Evolutionary conservation across 306 rosid species (phyloP).

Genomic region (Quercus dentata): DNA sequence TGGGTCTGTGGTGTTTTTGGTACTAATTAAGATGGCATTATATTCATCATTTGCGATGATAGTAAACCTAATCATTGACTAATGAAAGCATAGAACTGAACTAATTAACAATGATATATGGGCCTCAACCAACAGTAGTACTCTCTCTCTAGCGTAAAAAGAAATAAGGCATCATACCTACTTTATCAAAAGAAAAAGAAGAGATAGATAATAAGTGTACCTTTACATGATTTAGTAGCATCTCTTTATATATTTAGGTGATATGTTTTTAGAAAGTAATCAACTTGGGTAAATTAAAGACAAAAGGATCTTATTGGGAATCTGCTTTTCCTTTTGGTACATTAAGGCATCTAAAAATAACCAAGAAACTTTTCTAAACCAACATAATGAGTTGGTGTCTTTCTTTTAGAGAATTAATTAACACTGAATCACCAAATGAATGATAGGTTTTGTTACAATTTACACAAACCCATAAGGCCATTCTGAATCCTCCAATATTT

Average conservation of each 20-base stretch:
- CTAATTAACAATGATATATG: not conserved
- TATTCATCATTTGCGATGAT: not conserved
- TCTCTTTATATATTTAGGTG: not conserved
- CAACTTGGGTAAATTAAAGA: slow-evolving; percentile 1
- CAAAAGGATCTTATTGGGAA: slow-evolving; percentile 6
- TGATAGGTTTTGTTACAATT: not conserved
- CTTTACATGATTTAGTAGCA: not conserved
- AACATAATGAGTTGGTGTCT: not conserved
- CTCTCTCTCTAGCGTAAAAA: not conserved
- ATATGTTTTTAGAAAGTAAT: not conserved
- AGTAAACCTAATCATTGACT: not conserved
- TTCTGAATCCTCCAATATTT: not conserved
- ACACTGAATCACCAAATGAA: not conserved
- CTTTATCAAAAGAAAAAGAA: not conserved
- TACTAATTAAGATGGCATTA: not conserved
- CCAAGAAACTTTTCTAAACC: not conserved
- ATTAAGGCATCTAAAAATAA: not conserved
- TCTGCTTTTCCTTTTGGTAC: slow-evolving; percentile 13
- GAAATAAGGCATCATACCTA: not conserved
- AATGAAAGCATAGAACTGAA: not conserved
- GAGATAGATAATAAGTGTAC: not conserved
- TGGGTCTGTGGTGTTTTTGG: not conserved
- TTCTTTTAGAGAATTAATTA: not conserved
- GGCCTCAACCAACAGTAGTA: not conserved
- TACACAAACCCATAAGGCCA: not conserved